These are phyloP conservation scores for Xylaria sp. DNA, from an alignment of 495 filamentous ascomycete genomes.

Conservation along the genomic window DNA sequence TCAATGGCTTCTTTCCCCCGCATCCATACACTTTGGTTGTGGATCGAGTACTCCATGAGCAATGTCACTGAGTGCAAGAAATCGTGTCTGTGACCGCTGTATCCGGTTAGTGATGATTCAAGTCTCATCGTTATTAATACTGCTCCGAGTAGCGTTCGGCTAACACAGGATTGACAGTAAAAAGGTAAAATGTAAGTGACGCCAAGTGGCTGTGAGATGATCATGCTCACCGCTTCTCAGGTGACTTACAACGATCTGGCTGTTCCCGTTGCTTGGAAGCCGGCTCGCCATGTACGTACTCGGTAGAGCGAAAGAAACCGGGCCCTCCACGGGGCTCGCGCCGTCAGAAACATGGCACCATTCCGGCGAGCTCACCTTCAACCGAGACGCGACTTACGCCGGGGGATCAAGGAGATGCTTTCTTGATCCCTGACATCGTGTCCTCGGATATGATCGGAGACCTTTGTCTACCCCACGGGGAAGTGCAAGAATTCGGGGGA, in stretches of 20 bases:
- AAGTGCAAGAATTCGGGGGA: background rate
- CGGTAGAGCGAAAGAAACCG: conserved; percentile 35
- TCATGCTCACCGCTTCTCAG: conserved; percentile 13
- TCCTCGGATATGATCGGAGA: background rate
- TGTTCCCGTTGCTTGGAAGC: conserved; percentile 38
- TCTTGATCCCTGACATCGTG: background rate
- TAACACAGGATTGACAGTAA: conserved; percentile 20
- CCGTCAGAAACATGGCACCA: conserved; percentile 14
- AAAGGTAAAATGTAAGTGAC: conserved; percentile 36
- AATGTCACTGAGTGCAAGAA: conserved; percentile 23
- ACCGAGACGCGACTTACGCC: background rate
- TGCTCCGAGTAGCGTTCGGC: background rate
- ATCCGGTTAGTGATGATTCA: conserved; percentile 28
- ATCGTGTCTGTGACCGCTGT: conserved; percentile 37
- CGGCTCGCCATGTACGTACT: conserved; percentile 34
- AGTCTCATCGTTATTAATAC: background rate
- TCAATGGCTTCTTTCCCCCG: background rate
- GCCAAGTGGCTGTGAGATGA: background rate
- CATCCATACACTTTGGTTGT: conserved; percentile 9
- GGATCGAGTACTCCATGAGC: background rate
- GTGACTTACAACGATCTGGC: conserved; percentile 30
- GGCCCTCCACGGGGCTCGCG: conserved; percentile 35
- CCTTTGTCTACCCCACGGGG: background rate
- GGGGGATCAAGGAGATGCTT: background rate
- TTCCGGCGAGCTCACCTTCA: background rate